Base-by-base conservation (phyloP, 306 rosid species). In the Lathyrus aphaca region DNA sequence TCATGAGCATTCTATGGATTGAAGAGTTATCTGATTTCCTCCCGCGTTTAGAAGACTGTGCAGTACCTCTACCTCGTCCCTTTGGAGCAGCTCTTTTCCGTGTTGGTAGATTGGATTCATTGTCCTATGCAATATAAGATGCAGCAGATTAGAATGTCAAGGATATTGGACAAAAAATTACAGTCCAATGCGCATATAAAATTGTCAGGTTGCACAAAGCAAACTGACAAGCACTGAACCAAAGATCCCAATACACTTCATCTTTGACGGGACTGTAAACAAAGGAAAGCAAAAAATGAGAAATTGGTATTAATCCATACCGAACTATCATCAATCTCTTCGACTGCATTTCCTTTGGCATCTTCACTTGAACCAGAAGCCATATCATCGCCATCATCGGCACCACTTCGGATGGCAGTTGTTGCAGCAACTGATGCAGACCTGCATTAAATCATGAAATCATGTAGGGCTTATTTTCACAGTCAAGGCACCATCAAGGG, bases 1-100 rank as follows among this genome's bases (percentile, higher is more conserved):
- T 82, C 88, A 83, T 80, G 44, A 87, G 53, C 87, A 86, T 88
- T 82, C 83, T 84, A 21, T 85, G 86, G 74, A 82, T 29, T 17
- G 95, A 72, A 61, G 97, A 70, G 73, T 64, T 88, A 64, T 82
- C 88, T 13, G 96, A 73, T 73, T 79, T 87, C 76, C 76, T 88
- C 69, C 97, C 97, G 12, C 97, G 86, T 74, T 94, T 94, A 49
- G 98, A 83, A 35, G 92, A 37, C 73, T 86, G 88, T 11, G 84
- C 48, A 64, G 95, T 74, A 70, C 89, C 99, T 82, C 89, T 85
- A 59, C 96, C 97, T 86, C 95, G 86, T 72, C 96, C 97, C 79
- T 81, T 85, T 59, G 96, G 72, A 78, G 95, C 91, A 77, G 88
- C 86, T 81, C 97, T 89, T 74, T 94, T 94, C 38, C 79, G 82